Conservation (phyloP, 23 red algal genomes). For the Cyanidium caldarium region DNA sequence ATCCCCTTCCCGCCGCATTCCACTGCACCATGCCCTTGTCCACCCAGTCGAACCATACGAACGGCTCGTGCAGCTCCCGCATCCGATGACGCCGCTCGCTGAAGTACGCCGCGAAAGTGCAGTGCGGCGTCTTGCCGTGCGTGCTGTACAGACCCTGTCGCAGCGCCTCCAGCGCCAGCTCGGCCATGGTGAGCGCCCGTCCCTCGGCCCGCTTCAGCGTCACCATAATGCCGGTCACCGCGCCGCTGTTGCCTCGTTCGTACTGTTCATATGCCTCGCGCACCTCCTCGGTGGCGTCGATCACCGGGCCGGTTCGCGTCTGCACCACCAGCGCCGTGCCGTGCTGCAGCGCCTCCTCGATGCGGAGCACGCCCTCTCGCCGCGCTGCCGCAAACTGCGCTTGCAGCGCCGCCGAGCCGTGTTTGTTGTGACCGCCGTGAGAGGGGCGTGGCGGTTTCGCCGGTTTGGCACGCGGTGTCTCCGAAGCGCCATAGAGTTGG, state of each 20-base stretch:
- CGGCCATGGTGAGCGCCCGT: not conserved
- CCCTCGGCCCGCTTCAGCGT: not conserved
- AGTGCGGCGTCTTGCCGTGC: not conserved
- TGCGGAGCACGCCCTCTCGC: not conserved
- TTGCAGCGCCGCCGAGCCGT: too few relatives aligned
- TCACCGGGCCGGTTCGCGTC: not conserved
- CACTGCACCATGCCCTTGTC: not conserved
- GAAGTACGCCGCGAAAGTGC: not conserved
- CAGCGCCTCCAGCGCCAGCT: not conserved
- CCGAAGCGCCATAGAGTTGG: too few relatives aligned
- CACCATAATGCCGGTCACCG: not conserved
- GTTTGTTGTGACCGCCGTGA: too few relatives aligned
- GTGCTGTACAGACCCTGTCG: not conserved
- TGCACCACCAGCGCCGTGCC: not conserved
- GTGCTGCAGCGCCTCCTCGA: not conserved
- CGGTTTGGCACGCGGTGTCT: not conserved
- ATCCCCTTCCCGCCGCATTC: too few relatives aligned
- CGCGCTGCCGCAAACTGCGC: too few relatives aligned
- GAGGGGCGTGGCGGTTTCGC: too few relatives aligned
- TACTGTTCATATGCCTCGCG: not conserved
- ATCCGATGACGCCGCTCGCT: not conserved
- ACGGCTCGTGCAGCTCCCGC: not conserved
- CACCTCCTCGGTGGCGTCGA: not conserved
- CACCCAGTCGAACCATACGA: constrained; percentile 1
- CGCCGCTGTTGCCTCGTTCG: not conserved